Evolutionary conservation across 169 alveolate genomes (phyloP).

Genomic region (Ichthyophthirius multifiliis): DNA sequence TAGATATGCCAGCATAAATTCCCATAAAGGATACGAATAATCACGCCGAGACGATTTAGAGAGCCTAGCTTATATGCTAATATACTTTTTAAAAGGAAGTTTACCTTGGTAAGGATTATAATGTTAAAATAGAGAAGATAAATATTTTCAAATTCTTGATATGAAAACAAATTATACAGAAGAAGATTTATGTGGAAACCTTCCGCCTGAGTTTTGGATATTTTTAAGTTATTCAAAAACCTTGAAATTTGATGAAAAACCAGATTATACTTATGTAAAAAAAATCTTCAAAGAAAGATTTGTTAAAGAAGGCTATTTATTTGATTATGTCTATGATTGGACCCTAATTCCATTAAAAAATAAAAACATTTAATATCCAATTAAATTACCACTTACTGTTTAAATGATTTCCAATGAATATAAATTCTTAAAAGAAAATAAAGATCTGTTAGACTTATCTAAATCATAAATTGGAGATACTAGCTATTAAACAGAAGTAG

Average conservation of each 20-base stretch:
- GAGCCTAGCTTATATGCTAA: slow-evolving; percentile 51
- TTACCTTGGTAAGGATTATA: slow-evolving; percentile 77
- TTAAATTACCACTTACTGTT: slow-evolving; percentile 19
- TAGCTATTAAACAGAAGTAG: no score
- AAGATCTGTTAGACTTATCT: no score
- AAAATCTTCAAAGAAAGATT: slow-evolving; percentile 47
- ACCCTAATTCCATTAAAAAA: slow-evolving; percentile 32
- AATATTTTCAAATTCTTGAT: slow-evolving; percentile 58
- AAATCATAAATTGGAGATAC: no score
- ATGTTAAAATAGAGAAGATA: slow-evolving; percentile 71
- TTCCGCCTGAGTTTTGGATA: slow-evolving; percentile 62
- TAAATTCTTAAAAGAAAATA: neutral
- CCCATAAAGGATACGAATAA: slow-evolving; percentile 75
- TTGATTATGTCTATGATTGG: slow-evolving; percentile 61
- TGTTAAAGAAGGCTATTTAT: slow-evolving; percentile 50
- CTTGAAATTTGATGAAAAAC: slow-evolving; percentile 72
- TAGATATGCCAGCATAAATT: slow-evolving; percentile 68
- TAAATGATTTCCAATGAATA: slow-evolving; percentile 25
- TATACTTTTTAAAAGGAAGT: slow-evolving; percentile 47
- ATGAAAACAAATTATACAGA: slow-evolving; percentile 53
- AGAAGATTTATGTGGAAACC: slow-evolving; percentile 58
- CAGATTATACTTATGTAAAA: slow-evolving; percentile 61
- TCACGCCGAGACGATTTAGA: slow-evolving; percentile 69
- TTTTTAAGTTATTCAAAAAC: slow-evolving; percentile 56
- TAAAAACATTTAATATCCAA: slow-evolving; percentile 13